A percentile compares a stretch with the other conserved stretches of the same genome.
phyloP scores from a whole-genome alignment of 352 stramenopile species.

The Pythium rishiriense region DNA sequence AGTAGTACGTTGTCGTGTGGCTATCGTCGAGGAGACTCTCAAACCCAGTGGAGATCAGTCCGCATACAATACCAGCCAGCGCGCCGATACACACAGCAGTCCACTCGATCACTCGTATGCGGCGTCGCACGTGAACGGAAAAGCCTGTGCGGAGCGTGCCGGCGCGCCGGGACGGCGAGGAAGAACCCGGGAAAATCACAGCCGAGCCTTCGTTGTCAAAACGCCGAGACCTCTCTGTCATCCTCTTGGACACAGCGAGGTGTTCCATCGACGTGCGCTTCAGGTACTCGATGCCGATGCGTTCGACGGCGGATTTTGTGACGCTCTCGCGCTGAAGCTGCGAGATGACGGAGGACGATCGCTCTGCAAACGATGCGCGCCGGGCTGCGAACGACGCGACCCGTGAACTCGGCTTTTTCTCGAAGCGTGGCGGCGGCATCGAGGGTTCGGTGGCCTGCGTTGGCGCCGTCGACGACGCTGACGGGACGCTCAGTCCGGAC shows the following conservation, averaged over 20 bases:
- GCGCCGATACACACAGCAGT: slow-evolving; percentile 29
- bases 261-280: slow-evolving; percentile 41
- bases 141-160: slow-evolving; percentile 28
- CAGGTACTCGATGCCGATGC: slow-evolving; percentile 41
- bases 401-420: neutral
- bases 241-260: slow-evolving; percentile 24
- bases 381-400: neutral
- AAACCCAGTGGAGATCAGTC: slow-evolving; percentile 40
- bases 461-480: neutral
- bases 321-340: neutral
- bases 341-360: neutral
- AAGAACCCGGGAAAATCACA: neutral
- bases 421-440: neutral
- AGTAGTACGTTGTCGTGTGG: slow-evolving; percentile 26
- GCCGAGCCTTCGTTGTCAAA: slow-evolving; percentile 8
- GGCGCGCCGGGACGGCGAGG: neutral
- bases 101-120: slow-evolving; percentile 38
- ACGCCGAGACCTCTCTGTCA: slow-evolving; percentile 13
- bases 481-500: neutral
- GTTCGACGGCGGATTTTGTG: slow-evolving; percentile 37
- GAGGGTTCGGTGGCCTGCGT: neutral
- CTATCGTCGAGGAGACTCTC: slow-evolving; percentile 30
- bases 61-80: slow-evolving; percentile 33
- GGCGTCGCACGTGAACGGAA: slow-evolving; percentile 23
- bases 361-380: slow-evolving; percentile 10